Conservation (phyloP, 176 grass and related monocot species). For the Puccinellia tenuiflora region DNA sequence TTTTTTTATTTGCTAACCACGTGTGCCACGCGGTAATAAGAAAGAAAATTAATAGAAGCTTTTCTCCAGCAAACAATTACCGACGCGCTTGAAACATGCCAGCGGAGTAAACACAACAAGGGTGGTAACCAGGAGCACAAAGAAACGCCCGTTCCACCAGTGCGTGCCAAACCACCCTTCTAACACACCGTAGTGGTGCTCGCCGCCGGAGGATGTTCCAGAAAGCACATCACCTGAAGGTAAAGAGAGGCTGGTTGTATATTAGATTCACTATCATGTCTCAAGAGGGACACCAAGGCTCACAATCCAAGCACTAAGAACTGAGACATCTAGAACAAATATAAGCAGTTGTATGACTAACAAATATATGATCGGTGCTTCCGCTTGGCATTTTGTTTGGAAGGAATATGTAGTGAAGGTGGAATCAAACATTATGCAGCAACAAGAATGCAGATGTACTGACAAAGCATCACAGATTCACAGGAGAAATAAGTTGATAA, state of each 20-base stretch:
- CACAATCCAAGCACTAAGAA: background rate
- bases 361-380: too few relatives aligned
- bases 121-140: slow-evolving; percentile 63
- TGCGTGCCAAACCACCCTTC: slow-evolving; percentile 93
- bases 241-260: background rate
- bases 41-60: background rate
- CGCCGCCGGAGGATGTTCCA: slow-evolving; percentile 62
- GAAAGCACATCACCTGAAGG: slow-evolving; percentile 82
- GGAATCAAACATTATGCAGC: background rate
- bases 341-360: too few relatives aligned
- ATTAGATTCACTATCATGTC: background rate
- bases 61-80: slow-evolving; percentile 27
- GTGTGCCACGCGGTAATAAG: too few relatives aligned
- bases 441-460: background rate
- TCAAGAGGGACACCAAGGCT: background rate
- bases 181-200: slow-evolving; percentile 76
- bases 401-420: background rate
- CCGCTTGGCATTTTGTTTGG: too few relatives aligned
- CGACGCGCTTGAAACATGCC: slow-evolving; percentile 77
- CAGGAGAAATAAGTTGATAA: background rate
- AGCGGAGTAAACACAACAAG: slow-evolving; percentile 67
- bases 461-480: background rate
- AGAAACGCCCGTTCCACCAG: slow-evolving; percentile 90
- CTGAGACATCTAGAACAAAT: too few relatives aligned
- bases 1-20: too few relatives aligned